Percentiles rank a stretch among this genome's conserved stretches.
Evolutionary conservation across 2,329 filamentous ascomycete genomes (phyloP).

Genomic region (Arthrobotrys musiformis): DNA sequence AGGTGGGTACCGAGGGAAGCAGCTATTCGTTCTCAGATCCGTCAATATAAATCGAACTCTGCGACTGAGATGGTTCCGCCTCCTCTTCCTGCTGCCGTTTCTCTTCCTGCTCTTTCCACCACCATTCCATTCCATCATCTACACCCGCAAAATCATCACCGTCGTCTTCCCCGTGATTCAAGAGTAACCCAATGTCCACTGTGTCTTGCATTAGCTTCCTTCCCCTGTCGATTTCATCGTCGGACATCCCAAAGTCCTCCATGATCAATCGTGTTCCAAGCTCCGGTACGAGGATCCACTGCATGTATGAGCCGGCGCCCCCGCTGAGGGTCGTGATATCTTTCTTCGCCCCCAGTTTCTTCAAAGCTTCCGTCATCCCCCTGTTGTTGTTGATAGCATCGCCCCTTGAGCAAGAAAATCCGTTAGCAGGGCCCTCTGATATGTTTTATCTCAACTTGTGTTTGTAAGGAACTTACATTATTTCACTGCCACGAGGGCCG

Average conservation of each 20-base stretch:
- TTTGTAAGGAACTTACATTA: constrained; percentile 29
- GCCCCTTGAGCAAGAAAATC: constrained; percentile 9
- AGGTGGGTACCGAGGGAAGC: too few relatives aligned
- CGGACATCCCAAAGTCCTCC: constrained; percentile 46
- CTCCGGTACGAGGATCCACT: constrained; percentile 44
- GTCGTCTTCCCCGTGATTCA: constrained; percentile 38
- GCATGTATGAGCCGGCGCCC: constrained; percentile 39
- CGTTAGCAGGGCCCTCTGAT: neutral
- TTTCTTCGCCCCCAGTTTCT: constrained; percentile 15
- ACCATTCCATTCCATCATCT: constrained; percentile 54
- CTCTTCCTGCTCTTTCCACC: constrained; percentile 53
- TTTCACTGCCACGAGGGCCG: constrained; percentile 46
- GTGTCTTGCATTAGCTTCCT: constrained; percentile 48
- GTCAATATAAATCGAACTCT: constrained; percentile 37
- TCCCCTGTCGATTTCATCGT: constrained; percentile 30
- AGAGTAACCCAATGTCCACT: constrained; percentile 31
- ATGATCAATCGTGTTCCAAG: constrained; percentile 47
- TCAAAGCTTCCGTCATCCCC: constrained; percentile 20
- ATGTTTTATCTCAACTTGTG: neutral
- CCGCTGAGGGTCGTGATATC: constrained; percentile 27
- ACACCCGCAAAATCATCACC: constrained; percentile 13
- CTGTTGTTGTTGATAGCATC: constrained; percentile 38
- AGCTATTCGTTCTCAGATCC: constrained; percentile 9
- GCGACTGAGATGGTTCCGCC: constrained; percentile 40
- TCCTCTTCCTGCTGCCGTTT: constrained; percentile 43